phyloP scores from a whole-genome alignment of 192 early-diverging fungal species.

The Lunasporangiospora selenospora region DNA sequence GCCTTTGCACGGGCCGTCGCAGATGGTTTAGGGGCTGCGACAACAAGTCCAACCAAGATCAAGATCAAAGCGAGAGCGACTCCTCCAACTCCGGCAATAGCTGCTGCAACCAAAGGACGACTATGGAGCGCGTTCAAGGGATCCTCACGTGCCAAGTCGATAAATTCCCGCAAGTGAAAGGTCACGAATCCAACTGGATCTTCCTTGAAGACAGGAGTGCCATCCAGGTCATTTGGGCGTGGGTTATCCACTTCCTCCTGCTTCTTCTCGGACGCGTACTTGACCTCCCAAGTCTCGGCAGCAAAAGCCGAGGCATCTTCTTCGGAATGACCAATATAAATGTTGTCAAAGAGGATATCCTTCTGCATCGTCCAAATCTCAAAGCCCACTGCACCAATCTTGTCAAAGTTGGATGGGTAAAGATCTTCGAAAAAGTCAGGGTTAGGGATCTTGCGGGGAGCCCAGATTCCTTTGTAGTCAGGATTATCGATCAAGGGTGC shows the following conservation, averaged over 20 bases:
- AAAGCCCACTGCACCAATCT: constrained; percentile 82
- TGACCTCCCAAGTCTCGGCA: constrained; percentile 77
- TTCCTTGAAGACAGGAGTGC: constrained; percentile 9
- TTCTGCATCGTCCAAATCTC: constrained; percentile 95
- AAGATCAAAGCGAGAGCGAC: constrained; percentile 10
- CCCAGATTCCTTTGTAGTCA: constrained; percentile 87
- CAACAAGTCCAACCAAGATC: constrained; percentile 13
- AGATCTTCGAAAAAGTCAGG: constrained; percentile 84
- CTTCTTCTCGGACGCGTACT: constrained; percentile 68
- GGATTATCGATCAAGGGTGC: constrained; percentile 88
- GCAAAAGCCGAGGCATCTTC: constrained; percentile 73
- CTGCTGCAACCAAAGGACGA: not conserved
- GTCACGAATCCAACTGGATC: constrained; percentile 14
- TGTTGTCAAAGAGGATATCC: constrained; percentile 86
- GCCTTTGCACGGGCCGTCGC: constrained; percentile 1
- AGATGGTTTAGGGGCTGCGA: not conserved
- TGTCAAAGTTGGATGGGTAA: constrained; percentile 73
- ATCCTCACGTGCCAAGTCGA: constrained; percentile 6
- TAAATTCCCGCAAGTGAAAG: constrained; percentile 20
- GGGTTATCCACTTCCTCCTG: constrained; percentile 55
- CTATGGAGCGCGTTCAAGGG: constrained; percentile 9
- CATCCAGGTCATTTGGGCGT: not conserved
- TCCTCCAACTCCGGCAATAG: constrained; percentile 6
- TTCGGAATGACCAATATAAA: constrained; percentile 79
- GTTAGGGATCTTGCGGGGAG: constrained; percentile 81